Conservation (phyloP, 2,329 filamentous ascomycete species). For the Setomelanomma holmii region DNA sequence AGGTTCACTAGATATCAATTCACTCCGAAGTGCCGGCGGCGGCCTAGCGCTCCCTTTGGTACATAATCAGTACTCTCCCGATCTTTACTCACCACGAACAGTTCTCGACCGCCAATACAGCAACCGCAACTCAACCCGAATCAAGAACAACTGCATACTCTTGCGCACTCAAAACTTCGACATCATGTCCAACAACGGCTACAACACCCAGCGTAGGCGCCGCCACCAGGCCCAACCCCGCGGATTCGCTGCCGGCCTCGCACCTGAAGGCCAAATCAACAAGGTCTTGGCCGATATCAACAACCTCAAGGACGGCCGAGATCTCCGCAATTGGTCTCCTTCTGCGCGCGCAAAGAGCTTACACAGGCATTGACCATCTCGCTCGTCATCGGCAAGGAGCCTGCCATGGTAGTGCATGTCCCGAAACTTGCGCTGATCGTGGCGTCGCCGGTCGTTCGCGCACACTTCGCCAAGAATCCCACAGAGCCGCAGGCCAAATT, state of each 20-base stretch:
- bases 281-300: constrained; percentile 7
- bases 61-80: no score
- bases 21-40: no score
- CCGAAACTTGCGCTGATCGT: constrained; percentile 10
- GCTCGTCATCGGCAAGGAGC: constrained; percentile 1
- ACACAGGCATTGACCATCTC: constrained; percentile 1
- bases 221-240: background rate
- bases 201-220: background rate
- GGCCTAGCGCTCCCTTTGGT: no score
- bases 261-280: constrained; percentile 6
- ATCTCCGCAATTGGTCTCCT: constrained; percentile 10
- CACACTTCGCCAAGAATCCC: background rate
- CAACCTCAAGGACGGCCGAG: constrained; percentile 7
- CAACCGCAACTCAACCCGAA: no score
- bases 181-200: background rate
- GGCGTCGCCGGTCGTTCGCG: constrained; percentile 7
- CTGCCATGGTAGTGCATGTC: background rate
- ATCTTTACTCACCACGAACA: no score
- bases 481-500: background rate
- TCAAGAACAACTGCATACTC: no score
- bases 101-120: no score
- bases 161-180: no score
- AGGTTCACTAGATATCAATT: no score
- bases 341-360: constrained; percentile 8
- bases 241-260: constrained; percentile 3